Evolutionary conservation across 2,329 filamentous ascomycete genomes (phyloP).

Genomic region (Aspergillus eucalypticola): DNA sequence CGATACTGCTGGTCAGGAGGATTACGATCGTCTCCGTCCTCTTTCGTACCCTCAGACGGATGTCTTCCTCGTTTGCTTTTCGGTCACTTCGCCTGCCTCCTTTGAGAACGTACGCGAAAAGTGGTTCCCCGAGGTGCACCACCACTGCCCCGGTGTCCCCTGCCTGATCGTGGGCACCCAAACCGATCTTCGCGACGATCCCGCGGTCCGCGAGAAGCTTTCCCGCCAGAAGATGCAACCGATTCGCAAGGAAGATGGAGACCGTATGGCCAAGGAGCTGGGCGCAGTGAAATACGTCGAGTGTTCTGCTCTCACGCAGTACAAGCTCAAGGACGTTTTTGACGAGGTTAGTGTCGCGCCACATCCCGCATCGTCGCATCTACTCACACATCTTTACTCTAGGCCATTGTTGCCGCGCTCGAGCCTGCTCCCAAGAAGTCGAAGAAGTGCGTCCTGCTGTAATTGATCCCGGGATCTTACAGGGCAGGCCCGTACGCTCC

Average conservation of each 20-base stretch:
- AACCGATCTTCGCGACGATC: conserved; percentile 90
- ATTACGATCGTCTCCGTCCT: conserved; percentile 95
- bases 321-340: conserved; percentile 98
- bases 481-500: conserved; percentile 14
- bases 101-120: conserved; percentile 99
- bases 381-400: conserved; percentile 8
- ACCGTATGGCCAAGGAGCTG: conserved; percentile 95
- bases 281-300: conserved; percentile 98
- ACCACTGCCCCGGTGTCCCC: conserved; percentile 96
- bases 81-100: conserved; percentile 92
- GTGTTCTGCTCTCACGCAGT: conserved; percentile 96
- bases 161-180: conserved; percentile 98
- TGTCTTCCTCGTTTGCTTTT: conserved; percentile 98
- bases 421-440: conserved; percentile 85
- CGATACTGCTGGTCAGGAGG: conserved; percentile 98
- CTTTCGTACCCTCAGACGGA: conserved; percentile 98
- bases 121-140: conserved; percentile 98
- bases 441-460: conserved; percentile 72
- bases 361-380: background rate
- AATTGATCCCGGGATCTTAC: conserved; percentile 27
- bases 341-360: conserved; percentile 72
- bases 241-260: conserved; percentile 87
- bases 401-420: conserved; percentile 94
- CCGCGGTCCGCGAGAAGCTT: conserved; percentile 84
- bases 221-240: conserved; percentile 95